These are phyloP conservation scores for Cladosporium sp. DNA, from an alignment of 2,329 filamentous ascomycete species.

Conservation along the genomic window DNA sequence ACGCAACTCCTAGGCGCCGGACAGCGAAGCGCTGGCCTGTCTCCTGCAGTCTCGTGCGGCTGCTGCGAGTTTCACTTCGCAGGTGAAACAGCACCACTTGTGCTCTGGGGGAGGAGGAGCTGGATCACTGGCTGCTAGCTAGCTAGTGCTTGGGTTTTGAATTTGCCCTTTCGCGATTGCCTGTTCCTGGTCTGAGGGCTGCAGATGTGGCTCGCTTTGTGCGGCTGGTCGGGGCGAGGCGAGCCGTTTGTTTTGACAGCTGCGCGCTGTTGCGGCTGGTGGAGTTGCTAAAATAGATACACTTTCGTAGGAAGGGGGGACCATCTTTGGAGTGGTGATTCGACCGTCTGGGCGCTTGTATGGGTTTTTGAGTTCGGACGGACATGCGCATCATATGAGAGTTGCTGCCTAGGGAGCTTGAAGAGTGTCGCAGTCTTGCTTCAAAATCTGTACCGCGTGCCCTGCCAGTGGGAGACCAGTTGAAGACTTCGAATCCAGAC, in stretches of 20 bases:
- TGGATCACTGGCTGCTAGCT: not conserved
- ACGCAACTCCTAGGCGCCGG: not conserved
- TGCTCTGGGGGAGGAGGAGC: not conserved
- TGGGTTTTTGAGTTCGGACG: not conserved
- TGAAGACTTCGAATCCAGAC: too few relatives aligned
- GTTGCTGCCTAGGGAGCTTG: not conserved
- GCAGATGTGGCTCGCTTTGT: slow-evolving; percentile 1
- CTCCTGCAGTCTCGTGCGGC: slow-evolving; percentile 8
- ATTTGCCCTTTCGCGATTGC: slow-evolving; percentile 7
- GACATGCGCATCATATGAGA: not conserved
- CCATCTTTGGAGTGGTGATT: not conserved
- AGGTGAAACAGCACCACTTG: slow-evolving; percentile 3
- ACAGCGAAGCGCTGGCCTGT: slow-evolving; percentile 2
- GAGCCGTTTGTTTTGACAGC: slow-evolving; percentile 13
- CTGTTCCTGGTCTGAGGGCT: slow-evolving; percentile 8
- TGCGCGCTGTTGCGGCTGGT: not conserved
- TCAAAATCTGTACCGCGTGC: too few relatives aligned
- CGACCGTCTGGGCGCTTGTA: not conserved
- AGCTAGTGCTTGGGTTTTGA: slow-evolving; percentile 1
- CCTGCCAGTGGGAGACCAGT: too few relatives aligned
- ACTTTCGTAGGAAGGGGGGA: not conserved
- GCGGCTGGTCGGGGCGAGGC: slow-evolving; percentile 5
- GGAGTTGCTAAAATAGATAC: not conserved
- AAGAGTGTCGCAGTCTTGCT: not conserved
- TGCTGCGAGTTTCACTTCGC: slow-evolving; percentile 2